Base-by-base conservation (phyloP, 176 grass and related monocot species). In the Puccinellia tenuiflora region DNA sequence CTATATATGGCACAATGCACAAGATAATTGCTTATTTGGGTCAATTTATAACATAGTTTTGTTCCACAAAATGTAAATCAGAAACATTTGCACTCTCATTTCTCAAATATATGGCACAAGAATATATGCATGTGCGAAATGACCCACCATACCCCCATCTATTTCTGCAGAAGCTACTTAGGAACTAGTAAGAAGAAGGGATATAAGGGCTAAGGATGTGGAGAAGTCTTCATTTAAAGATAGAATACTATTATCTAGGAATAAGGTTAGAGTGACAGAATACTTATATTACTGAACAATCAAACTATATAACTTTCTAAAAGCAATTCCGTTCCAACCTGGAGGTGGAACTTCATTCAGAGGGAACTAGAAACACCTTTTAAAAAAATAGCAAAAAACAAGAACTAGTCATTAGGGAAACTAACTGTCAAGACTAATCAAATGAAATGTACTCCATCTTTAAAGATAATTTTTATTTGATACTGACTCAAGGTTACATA, bases 1-100 rank as follows among this genome's bases (percentile, higher is more conserved):
- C 57, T 92, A 82, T 38, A 79, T 77, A 83, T 35, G 59, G 26
- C 26, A 79, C 31, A 74, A 40, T 5, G 30, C 42, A 76, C 29
- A 82, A 40, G 55, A 65, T 65, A 85, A 82, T 73, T 35, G 15
- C 81, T 88, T 86, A 16, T 45, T 79, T 59, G 53, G 50, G 1
- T 78, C 1, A 29, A 54, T 9, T 38, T 62, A 82, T 79, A 39
- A 22, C 28, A 9, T 47, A 54, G 39, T 31, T 65, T 83, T 83
- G 21, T 65, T 73, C 53, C 71, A 70, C 1, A 45, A 77, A 78
- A 48, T 66, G 16, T 17, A 83, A 61, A 42, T 61, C 12, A 1
- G 7, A 71, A 78, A 53, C 9, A 78, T 56, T 35, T 53, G 70
- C n/a, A 67, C 25, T 37, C 21, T 59, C 28, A 54, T 68, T 48